Evolutionary conservation across 2,329 filamentous ascomycete genomes (phyloP).

Genomic region (Lachnellula occidentalis): DNA sequence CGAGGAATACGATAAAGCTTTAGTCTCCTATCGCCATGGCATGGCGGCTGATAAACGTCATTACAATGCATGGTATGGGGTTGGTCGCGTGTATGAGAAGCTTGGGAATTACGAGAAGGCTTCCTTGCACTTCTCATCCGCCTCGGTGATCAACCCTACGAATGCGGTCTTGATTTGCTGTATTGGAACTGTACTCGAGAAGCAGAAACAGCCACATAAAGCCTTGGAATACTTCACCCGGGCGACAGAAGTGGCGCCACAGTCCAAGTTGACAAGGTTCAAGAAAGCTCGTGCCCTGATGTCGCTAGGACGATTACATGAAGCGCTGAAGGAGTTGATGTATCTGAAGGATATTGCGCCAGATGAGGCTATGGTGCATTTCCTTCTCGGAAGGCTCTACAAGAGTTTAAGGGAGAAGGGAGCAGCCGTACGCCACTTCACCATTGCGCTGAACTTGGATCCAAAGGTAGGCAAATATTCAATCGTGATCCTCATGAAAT

Average conservation of each 20-base stretch:
- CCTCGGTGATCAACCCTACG: conserved; percentile 83
- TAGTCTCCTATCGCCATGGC: conserved; percentile 78
- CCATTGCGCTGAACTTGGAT: conserved; percentile 89
- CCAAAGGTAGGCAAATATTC: conserved; percentile 66
- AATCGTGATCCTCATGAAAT: conserved; percentile 5
- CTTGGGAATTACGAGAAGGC: conserved; percentile 88
- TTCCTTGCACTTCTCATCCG: conserved; percentile 84
- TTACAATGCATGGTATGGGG: conserved; percentile 98
- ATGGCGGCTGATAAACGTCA: conserved; percentile 83
- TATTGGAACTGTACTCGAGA: conserved; percentile 85
- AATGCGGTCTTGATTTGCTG: conserved; percentile 91
- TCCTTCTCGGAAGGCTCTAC: conserved; percentile 81
- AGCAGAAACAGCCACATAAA: conserved; percentile 72
- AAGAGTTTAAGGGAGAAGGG: conserved; percentile 67
- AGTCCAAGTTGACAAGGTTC: conserved; percentile 78
- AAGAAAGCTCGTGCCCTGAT: conserved; percentile 87
- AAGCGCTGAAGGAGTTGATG: conserved; percentile 76
- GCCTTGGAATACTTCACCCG: conserved; percentile 78
- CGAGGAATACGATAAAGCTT: conserved; percentile 94
- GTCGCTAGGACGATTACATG: conserved; percentile 62
- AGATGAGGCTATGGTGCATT: conserved; percentile 94
- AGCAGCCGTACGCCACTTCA: conserved; percentile 87
- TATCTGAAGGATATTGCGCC: conserved; percentile 87
- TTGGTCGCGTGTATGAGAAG: conserved; percentile 77
- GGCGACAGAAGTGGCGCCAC: conserved; percentile 76